Evolutionary conservation across 2,329 filamentous ascomycete species (phyloP).

Genomic region (Neoscytalidium dimidiatum): DNA sequence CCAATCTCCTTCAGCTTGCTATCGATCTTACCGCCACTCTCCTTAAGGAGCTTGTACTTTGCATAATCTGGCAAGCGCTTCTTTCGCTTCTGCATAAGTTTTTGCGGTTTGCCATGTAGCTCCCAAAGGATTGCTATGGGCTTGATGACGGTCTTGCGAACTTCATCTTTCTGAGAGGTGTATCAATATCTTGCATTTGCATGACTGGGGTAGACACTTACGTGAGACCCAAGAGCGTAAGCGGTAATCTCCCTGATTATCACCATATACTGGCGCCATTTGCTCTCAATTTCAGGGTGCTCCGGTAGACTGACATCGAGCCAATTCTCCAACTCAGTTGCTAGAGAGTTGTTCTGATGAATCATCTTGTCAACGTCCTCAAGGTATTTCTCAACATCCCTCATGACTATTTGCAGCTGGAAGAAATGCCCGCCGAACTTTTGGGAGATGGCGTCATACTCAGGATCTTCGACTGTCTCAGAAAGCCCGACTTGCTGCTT

Average conservation of each 20-base stretch:
- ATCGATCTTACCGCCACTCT: slow-evolving; percentile 81
- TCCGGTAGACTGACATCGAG: slow-evolving; percentile 60
- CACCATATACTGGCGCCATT: slow-evolving; percentile 89
- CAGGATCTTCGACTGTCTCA: slow-evolving; percentile 71
- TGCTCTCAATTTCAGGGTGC: slow-evolving; percentile 80
- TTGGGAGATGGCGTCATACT: slow-evolving; percentile 78
- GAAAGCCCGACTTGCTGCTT: slow-evolving; percentile 68
- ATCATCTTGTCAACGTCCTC: slow-evolving; percentile 80
- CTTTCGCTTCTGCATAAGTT: slow-evolving; percentile 90
- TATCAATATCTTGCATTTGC: not conserved
- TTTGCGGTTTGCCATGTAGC: slow-evolving; percentile 78
- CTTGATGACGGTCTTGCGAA: slow-evolving; percentile 81
- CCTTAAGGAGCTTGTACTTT: slow-evolving; percentile 74
- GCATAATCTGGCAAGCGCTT: slow-evolving; percentile 92
- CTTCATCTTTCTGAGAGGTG: slow-evolving; percentile 40
- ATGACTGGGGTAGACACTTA: not conserved
- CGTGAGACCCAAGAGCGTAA: slow-evolving; percentile 12
- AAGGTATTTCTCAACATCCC: slow-evolving; percentile 92
- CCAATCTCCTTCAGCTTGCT: slow-evolving; percentile 81
- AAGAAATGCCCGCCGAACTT: slow-evolving; percentile 92
- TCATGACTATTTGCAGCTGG: slow-evolving; percentile 85
- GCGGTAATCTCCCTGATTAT: slow-evolving; percentile 84
- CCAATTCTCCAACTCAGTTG: slow-evolving; percentile 79
- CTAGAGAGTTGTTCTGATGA: slow-evolving; percentile 76
- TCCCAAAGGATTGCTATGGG: slow-evolving; percentile 79